Percentiles rank a stretch among this genome's conserved stretches.
Evolutionary conservation across 2,329 filamentous ascomycete genomes (phyloP).

Genomic region (Pseudopyrenochaeta lycopersici): DNA sequence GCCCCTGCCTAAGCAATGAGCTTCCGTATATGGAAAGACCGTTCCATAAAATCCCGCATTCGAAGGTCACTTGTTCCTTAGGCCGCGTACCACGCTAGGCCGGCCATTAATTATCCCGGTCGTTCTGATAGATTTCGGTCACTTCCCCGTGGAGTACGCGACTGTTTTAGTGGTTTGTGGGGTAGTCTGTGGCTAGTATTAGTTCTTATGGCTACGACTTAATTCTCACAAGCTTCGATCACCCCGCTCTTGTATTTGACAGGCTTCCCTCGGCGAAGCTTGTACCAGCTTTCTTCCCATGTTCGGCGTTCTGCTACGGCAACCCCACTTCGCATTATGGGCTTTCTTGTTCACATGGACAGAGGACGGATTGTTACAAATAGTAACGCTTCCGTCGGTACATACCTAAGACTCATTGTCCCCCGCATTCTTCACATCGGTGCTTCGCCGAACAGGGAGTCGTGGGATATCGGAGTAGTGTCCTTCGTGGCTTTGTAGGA

Average conservation of each 20-base stretch:
- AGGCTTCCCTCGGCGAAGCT: constrained; percentile 13
- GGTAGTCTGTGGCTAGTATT: no score
- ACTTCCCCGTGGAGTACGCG: no score
- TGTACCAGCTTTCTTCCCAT: background rate
- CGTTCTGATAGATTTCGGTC: no score
- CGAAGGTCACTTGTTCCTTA: no score
- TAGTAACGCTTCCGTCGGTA: constrained; percentile 8
- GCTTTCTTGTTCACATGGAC: background rate
- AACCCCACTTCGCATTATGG: background rate
- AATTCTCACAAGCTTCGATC: background rate
- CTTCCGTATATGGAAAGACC: no score
- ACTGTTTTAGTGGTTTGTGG: no score
- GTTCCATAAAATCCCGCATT: no score
- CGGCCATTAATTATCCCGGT: no score
- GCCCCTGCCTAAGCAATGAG: no score
- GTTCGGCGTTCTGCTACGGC: background rate
- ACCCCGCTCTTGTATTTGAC: constrained; percentile 2
- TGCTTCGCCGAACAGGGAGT: no score
- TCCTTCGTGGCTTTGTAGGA: background rate
- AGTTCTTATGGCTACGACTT: no score
- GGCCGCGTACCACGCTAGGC: no score
- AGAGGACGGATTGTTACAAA: background rate
- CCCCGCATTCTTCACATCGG: constrained; percentile 6
- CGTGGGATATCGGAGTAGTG: background rate
- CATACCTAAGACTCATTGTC: background rate